Evolutionary conservation across 495 filamentous ascomycete species (phyloP), one percentile per base, ranked within the genome.

Genomic region (Xylaria bambusicola): DNA sequence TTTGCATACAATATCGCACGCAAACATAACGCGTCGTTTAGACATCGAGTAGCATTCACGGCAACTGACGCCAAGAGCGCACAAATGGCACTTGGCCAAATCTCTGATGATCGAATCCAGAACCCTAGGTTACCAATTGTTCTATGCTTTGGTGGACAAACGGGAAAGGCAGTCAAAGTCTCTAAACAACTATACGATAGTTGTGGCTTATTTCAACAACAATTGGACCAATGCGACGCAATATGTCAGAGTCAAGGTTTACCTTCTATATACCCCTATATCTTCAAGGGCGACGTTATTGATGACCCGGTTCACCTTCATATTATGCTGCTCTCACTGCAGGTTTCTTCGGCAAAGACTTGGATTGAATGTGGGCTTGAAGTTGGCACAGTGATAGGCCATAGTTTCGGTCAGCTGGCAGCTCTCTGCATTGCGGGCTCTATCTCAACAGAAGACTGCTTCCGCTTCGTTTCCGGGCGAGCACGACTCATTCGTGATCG

Each of bases 81-180:
- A 20, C 7, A 6, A 38, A 10, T 13, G 36, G 13, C 8, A 38
- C 36, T 38, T 38, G 36, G 13, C 7, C 12, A 6, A 13, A 13
- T 13, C 36, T 38, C 42, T 61, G 72, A 21, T 41, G 71, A 23
- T 68, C 66, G 51, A 51, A 31, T 21, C 31, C 29, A 10, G 3
- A 13, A 8, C 5, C 10, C 10, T 2, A 15, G 3, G 1, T 17
- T 12, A 24, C 21, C 81, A 0, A 70, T 83, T 1, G 61, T 86
- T 1, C 63, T 86, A 0, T 82, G 78, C 58, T 84, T 86, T 45
- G 81, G 82, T 3, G 82, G 82, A 12, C 82, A 86, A 55, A 64
- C 75, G 0, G 78, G 76, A 0, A 76, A 56, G 0, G 78, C 58
- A 21, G 62, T 84, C 0, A 79, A n/a, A n/a, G 80, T 0, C 56